Conservation (phyloP, 345 rosid genomes). For the Sonneratia alba region DNA sequence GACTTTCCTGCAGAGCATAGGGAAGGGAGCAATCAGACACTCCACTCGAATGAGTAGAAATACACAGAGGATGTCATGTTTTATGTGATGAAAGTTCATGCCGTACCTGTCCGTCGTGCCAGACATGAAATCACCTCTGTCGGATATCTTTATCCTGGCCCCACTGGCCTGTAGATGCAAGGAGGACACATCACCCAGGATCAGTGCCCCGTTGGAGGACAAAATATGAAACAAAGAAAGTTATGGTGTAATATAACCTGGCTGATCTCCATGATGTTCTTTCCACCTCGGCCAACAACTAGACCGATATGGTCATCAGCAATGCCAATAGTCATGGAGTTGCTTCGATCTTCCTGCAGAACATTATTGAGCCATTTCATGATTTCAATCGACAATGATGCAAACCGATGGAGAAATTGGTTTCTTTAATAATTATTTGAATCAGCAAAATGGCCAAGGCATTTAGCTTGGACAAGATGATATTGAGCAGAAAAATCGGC, state of each 20-base stretch:
- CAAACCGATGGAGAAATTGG: background rate
- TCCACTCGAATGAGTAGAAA: background rate
- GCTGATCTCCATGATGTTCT: constrained; percentile 88
- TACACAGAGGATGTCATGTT: background rate
- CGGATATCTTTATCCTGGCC: constrained; percentile 88
- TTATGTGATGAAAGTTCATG: background rate
- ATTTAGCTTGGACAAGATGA: background rate
- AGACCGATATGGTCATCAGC: constrained; percentile 92
- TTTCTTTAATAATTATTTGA: background rate
- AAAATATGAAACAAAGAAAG: background rate
- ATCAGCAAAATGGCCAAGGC: background rate
- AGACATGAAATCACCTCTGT: constrained; percentile 88
- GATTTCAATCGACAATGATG: background rate
- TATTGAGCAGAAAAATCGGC: background rate
- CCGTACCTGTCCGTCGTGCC: constrained; percentile 85
- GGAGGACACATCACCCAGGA: background rate
- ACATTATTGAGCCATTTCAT: background rate
- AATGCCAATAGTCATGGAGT: constrained; percentile 71
- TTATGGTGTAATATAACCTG: constrained; percentile 40
- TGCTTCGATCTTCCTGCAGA: constrained; percentile 65
- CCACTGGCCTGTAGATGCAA: constrained; percentile 62
- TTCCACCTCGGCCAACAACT: constrained; percentile 97
- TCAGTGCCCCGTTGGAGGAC: background rate
- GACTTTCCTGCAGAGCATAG: constrained; percentile 60
- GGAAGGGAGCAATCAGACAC: background rate